phyloP scores from a whole-genome alignment of 192 early-diverging fungal genomes.

The Coemansia asiatica region DNA sequence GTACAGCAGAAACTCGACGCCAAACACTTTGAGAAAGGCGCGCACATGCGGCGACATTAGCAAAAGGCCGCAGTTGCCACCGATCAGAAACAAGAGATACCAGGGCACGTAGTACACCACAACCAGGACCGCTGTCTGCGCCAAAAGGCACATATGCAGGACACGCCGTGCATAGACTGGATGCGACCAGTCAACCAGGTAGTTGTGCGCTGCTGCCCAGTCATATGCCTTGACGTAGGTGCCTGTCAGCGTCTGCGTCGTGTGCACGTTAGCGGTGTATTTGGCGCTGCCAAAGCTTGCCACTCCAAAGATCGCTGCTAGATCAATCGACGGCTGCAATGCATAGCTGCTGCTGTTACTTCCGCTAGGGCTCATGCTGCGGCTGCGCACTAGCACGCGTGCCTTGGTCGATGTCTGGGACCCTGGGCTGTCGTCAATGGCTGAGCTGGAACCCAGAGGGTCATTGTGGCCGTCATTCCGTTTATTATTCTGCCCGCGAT shows the following conservation, averaged over 20 bases:
- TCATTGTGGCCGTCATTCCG: too few species aligned
- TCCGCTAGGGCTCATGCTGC: conserved; percentile 11
- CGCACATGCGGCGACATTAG: conserved; percentile 50
- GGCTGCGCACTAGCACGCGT: conserved; percentile 22
- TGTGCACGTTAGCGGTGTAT: conserved; percentile 52
- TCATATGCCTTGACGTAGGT: conserved; percentile 43
- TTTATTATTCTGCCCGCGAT: neutral
- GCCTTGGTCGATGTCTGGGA: conserved; percentile 20
- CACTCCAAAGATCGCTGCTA: conserved; percentile 43
- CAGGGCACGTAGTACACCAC: conserved; percentile 47
- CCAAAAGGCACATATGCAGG: conserved; percentile 25
- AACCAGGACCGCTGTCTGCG: conserved; percentile 32
- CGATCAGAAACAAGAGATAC: conserved; percentile 40
- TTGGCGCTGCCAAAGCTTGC: conserved; percentile 52
- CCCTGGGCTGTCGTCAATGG: neutral
- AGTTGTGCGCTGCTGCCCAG: conserved; percentile 42
- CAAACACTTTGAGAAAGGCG: conserved; percentile 47
- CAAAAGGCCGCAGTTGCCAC: conserved; percentile 40
- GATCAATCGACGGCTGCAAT: conserved; percentile 20
- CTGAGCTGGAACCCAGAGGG: too few species aligned
- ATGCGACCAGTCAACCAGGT: conserved; percentile 50
- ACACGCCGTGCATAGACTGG: conserved; percentile 30
- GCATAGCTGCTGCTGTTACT: neutral
- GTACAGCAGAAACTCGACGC: conserved; percentile 33
- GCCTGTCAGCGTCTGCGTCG: conserved; percentile 53